A percentile compares a stretch with the other conserved stretches of the same genome.
Conservation (phyloP, 129 eudicot species). For the Dittrichia graveolens region DNA sequence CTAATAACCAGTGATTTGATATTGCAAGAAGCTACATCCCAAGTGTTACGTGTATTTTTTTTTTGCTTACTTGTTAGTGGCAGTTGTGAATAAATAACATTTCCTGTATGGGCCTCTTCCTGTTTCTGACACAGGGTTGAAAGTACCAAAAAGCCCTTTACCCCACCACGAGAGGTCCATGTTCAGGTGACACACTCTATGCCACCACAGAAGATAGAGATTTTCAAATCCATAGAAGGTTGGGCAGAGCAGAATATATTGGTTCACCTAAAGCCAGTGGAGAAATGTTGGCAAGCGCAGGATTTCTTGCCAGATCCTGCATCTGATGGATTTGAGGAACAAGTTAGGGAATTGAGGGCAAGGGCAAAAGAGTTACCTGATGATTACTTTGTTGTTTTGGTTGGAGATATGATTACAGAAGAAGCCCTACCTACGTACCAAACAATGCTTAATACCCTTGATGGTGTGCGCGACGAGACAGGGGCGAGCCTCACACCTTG, state of each 20-base stretch:
- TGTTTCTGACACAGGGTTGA: conserved; percentile 50
- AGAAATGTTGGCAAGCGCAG: conserved; percentile 91
- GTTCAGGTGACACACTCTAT: conserved; percentile 79
- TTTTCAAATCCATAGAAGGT: conserved; percentile 66
- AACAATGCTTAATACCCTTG: conserved; percentile 86
- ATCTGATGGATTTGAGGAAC: conserved; percentile 81
- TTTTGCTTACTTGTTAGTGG: not conserved
- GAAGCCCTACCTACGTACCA: conserved; percentile 96
- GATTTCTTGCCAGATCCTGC: conserved; percentile 86
- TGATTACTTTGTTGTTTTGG: conserved; percentile 77
- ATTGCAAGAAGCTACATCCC: no score
- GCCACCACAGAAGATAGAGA: conserved; percentile 88
- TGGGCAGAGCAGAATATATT: conserved; percentile 81
- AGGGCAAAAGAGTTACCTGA: conserved; percentile 88
- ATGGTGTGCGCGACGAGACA: conserved; percentile 91
- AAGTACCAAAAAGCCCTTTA: conserved; percentile 57
- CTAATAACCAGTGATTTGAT: no score
- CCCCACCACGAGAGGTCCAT: conserved; percentile 80
- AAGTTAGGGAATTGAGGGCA: conserved; percentile 69
- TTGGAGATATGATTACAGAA: conserved; percentile 93
- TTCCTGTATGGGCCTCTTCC: not conserved
- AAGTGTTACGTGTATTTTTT: no score
- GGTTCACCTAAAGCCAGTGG: conserved; percentile 74
- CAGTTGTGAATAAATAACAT: not conserved
- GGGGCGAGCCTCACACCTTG: conserved; percentile 88